Percentiles rank a stretch among this genome's conserved stretches.
These are phyloP conservation scores for Acer campestre DNA, from an alignment of 345 rosid species.

Conservation along the genomic window DNA sequence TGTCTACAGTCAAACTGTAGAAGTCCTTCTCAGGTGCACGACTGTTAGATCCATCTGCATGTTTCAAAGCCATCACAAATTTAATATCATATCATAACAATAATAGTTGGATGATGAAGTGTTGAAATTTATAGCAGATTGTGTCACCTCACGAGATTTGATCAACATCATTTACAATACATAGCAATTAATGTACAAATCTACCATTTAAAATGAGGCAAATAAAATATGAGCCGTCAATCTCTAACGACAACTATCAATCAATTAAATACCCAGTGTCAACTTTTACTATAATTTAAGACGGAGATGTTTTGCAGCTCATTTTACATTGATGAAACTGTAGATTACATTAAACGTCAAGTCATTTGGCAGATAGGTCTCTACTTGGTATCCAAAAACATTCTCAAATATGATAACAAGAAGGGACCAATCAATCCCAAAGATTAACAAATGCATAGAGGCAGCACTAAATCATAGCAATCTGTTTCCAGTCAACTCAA, in stretches of 20 bases:
- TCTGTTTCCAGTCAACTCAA: not conserved
- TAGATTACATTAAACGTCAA: not conserved
- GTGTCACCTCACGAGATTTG: not conserved
- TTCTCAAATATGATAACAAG: not conserved
- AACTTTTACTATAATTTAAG: constrained; percentile 4
- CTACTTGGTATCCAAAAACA: not conserved
- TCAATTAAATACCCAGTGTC: not conserved
- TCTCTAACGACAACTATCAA: constrained; percentile 5
- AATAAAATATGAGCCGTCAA: not conserved
- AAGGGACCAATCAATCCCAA: constrained; percentile 5
- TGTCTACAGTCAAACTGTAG: constrained; percentile 79
- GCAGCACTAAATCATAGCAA: not conserved
- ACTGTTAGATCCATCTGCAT: constrained; percentile 67
- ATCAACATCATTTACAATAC: not conserved
- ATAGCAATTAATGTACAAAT: not conserved
- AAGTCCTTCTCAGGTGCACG: constrained; percentile 59
- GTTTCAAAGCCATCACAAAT: not conserved
- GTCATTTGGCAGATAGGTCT: not conserved
- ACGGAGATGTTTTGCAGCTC: not conserved
- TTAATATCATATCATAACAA: not conserved
- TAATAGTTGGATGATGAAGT: not conserved
- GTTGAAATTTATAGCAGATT: not conserved
- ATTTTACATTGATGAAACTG: not conserved
- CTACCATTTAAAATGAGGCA: not conserved
- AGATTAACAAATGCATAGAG: not conserved